These are phyloP conservation scores for Termitomyces eurrhizus DNA, from an alignment of 768 basidiomycete genomes.

Conservation along the genomic window DNA sequence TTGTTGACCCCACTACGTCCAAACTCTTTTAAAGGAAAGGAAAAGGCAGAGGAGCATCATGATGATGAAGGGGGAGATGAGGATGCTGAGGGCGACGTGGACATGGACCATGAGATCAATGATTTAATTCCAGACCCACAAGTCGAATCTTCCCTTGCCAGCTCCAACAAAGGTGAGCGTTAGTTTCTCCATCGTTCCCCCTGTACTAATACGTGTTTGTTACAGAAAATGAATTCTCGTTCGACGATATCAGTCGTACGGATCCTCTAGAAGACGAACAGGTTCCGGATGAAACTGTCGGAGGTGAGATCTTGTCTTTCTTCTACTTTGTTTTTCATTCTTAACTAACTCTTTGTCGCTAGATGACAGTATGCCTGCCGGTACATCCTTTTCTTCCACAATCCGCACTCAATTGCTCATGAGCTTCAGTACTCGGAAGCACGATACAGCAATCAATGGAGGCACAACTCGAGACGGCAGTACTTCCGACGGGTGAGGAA, in stretches of 20 bases:
- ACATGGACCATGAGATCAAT: constrained; percentile 7
- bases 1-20: constrained; percentile 3
- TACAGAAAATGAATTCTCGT: constrained; percentile 13
- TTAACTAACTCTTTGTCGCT: background rate
- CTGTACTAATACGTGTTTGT: background rate
- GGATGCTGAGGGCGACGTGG: constrained; percentile 13
- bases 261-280: background rate
- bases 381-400: constrained; percentile 15
- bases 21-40: constrained; percentile 8
- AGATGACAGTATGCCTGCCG: constrained; percentile 8
- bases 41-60: constrained; percentile 2
- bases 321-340: background rate
- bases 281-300: background rate
- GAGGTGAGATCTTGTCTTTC: background rate
- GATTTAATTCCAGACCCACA: constrained; percentile 1
- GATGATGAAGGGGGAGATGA: constrained; percentile 3
- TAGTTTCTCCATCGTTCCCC: background rate
- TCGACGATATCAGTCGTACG: background rate
- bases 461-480: background rate
- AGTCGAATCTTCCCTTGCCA: constrained; percentile 17
- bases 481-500: constrained; percentile 7
- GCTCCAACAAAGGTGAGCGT: constrained; percentile 17
- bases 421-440: constrained; percentile 20
- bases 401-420: constrained; percentile 19
- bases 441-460: background rate